Percentiles rank a stretch among this genome's conserved stretches.
These are phyloP conservation scores for Desmodesmus armatus DNA, from an alignment of 139 green algal genomes.

Conservation along the genomic window DNA sequence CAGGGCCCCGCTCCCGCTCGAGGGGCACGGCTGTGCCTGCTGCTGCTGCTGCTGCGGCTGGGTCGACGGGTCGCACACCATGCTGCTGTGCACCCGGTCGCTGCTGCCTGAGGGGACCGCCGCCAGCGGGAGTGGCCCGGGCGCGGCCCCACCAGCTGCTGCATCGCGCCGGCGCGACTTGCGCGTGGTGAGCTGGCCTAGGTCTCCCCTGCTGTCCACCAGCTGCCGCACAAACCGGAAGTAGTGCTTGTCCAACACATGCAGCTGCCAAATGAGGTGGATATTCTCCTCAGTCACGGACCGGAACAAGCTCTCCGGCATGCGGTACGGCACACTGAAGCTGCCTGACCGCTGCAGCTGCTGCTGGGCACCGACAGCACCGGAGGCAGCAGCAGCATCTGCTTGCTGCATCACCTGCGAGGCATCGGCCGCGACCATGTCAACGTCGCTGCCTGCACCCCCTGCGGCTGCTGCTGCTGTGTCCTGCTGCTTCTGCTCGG, in stretches of 20 bases:
- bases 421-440: conserved; percentile 8
- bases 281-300: conserved; percentile 56
- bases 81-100: conserved; percentile 22
- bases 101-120: conserved; percentile 31
- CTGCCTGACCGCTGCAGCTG: background rate
- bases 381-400: background rate
- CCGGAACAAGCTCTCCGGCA: conserved; percentile 57
- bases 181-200: conserved; percentile 45
- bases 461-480: background rate
- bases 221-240: conserved; percentile 64
- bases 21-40: background rate
- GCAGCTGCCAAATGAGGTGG: conserved; percentile 55
- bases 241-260: conserved; percentile 68
- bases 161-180: conserved; percentile 47
- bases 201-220: conserved; percentile 51
- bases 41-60: background rate
- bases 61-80: conserved; percentile 18
- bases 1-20: background rate
- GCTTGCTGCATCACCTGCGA: background rate
- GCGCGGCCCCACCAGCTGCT: background rate
- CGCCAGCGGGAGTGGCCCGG: background rate
- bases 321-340: conserved; percentile 48
- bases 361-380: background rate
- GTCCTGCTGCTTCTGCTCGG: background rate
- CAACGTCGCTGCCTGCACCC: background rate